Percentiles rank a stretch among this genome's conserved stretches.
These are phyloP conservation scores for Echria macrotheca DNA, from an alignment of 495 filamentous ascomycete species.

Conservation along the genomic window DNA sequence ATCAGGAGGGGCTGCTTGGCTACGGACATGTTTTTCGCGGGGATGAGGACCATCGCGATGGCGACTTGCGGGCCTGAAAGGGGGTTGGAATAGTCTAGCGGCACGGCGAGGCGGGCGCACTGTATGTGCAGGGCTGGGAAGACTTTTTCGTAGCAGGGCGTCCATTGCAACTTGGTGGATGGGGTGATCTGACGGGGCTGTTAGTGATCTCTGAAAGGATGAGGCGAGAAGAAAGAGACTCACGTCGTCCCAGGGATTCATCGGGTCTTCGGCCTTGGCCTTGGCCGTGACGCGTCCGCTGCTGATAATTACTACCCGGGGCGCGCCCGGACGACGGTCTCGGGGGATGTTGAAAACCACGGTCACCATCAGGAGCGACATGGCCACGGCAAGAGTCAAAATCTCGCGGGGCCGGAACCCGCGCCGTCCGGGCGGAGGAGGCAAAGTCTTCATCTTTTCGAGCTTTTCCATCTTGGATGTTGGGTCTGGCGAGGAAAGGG, in stretches of 20 bases:
- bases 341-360: too few species aligned
- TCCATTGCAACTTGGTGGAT: constrained; percentile 38
- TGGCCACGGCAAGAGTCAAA: too few species aligned
- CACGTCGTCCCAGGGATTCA: constrained; percentile 1
- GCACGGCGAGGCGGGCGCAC: constrained; percentile 53
- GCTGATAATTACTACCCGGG: too few species aligned
- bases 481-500: too few species aligned
- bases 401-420: too few species aligned
- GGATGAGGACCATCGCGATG: constrained; percentile 47
- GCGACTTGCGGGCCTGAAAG: constrained; percentile 38
- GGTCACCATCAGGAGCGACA: too few species aligned
- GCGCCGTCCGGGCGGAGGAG: too few species aligned
- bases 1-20: constrained; percentile 30
- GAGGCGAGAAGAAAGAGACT: neutral
- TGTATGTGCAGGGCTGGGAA: constrained; percentile 26
- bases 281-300: neutral
- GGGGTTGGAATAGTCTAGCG: constrained; percentile 49
- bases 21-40: constrained; percentile 25
- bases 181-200: constrained; percentile 33
- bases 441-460: too few species aligned
- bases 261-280: neutral
- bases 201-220: neutral
- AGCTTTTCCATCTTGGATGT: too few species aligned
- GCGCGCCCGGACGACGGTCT: too few species aligned
- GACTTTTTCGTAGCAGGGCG: constrained; percentile 28